A percentile compares a stretch with the other conserved stretches of the same genome.
Conservation (phyloP, 805 yeast genomes). For the Candida endomychidarum region DNA sequence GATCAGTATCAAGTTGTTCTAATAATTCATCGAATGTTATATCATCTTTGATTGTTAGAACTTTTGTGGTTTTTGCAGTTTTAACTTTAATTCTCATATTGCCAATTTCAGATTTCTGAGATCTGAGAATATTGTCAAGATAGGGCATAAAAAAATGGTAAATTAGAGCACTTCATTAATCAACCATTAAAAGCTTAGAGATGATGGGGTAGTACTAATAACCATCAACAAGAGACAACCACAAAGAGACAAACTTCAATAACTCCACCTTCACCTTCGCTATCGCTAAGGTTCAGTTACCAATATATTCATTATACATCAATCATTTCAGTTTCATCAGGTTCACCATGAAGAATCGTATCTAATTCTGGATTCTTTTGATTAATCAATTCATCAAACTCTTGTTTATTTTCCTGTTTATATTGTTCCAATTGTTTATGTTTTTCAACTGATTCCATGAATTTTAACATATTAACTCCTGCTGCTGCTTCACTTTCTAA, state of each 20-base stretch:
- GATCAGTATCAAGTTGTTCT: slow-evolving; percentile 12
- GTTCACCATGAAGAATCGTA: slow-evolving; percentile 25
- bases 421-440: slow-evolving; percentile 47
- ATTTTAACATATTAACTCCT: slow-evolving; percentile 72
- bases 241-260: background rate
- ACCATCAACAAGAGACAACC: no score
- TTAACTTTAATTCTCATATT: slow-evolving; percentile 18
- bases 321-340: slow-evolving; percentile 20
- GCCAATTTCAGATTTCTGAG: no score
- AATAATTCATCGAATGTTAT: slow-evolving; percentile 34
- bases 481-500: slow-evolving; percentile 90
- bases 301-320: slow-evolving; percentile 13
- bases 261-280: background rate
- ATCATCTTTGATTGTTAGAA: slow-evolving; percentile 31
- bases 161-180: no score
- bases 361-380: slow-evolving; percentile 42
- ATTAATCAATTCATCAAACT: slow-evolving; percentile 32
- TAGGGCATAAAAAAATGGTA: no score
- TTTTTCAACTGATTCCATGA: slow-evolving; percentile 59
- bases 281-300: no score
- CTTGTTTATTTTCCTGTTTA: slow-evolving; percentile 45
- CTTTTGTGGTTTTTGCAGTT: slow-evolving; percentile 10
- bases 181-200: no score
- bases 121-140: no score
- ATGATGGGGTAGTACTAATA: no score